Base-by-base conservation (phyloP, 1,284 basidiomycete species). In the Earliella scabrosa region DNA sequence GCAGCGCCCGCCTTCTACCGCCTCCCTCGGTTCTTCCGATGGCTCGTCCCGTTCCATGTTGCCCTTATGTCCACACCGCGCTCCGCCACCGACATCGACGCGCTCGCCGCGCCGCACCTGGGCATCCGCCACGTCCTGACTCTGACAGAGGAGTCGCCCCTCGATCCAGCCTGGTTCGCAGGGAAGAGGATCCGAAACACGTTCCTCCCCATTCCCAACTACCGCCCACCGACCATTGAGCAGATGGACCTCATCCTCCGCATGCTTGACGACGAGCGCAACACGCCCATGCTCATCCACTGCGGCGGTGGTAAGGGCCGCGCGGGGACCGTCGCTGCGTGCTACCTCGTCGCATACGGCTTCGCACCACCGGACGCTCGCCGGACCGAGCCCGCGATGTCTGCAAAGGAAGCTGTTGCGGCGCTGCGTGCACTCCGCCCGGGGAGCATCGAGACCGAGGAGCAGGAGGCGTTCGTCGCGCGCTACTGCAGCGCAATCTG, bases 281-380 rank as follows among this genome's bases (percentile, higher is more conserved):
- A 81, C 11, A 66, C 78, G 6, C 81, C 83, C 0, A 61, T 83
- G n/a, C 68, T 86, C 8, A 71, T 86, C 10, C 84, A 87, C 60
- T 86, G 85, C 63, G 84, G 82, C 16, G 85, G 83, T 2, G 85
- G 85, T 1, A 85, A 84, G 61, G 84, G 85, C 0, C 77, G 84
- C 14, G 83, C 85, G 18, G 85, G 85, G 10, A 85, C 82, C 0
- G 80, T 86, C 1, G 77, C 81, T 6, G 84, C 84, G 0, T 85
- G 83, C 60, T 85, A 84, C 61, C 71, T 87, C 40, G 77, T 77
- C 26, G 82, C 83, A 2, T 82, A 77, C 60, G 83, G 84, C 0
- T 85, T 85, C 65, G 64, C 67, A 13, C 73, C 70, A 36, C 75
- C 78, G 21, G 60, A 66, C 10, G 54, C 62, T n/a, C 51, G 67